These are phyloP conservation scores for Fusarium sp. DNA, from an alignment of 2,329 filamentous ascomycete species.

Conservation along the genomic window DNA sequence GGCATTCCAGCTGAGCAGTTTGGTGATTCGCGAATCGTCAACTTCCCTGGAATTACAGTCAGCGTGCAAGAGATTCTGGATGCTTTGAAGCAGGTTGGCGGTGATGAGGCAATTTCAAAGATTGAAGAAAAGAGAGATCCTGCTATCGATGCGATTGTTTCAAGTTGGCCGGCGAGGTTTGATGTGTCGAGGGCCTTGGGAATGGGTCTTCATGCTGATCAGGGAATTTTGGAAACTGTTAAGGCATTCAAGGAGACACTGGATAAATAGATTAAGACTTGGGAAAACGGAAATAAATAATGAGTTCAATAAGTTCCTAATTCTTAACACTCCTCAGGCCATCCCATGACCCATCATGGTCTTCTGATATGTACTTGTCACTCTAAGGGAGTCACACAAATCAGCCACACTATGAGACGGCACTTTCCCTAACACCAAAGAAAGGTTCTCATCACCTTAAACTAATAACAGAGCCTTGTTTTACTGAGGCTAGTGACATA, in stretches of 20 bases:
- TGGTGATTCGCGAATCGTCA: conserved; percentile 59
- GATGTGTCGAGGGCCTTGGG: conserved; percentile 65
- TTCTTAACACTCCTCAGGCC: no score
- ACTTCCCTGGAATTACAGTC: conserved; percentile 67
- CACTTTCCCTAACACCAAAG: no score
- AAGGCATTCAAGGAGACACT: conserved; percentile 1
- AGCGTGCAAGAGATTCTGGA: conserved; percentile 67
- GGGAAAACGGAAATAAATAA: neutral
- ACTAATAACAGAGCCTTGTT: no score
- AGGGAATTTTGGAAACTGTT: conserved; percentile 8
- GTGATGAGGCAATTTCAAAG: conserved; percentile 59
- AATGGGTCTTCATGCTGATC: conserved; percentile 61
- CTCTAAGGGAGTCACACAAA: no score
- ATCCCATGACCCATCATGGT: no score
- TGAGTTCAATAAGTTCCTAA: no score
- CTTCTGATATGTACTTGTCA: no score
- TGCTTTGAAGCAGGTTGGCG: conserved; percentile 64
- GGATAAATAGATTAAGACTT: neutral
- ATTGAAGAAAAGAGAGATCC: conserved; percentile 64
- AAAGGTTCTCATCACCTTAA: no score
- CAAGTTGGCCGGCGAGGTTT: conserved; percentile 67
- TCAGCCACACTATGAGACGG: no score
- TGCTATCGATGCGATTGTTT: conserved; percentile 65
- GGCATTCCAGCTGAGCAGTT: conserved; percentile 58
- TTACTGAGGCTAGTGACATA: no score